These are phyloP conservation scores for Gyromitra esculenta DNA, from an alignment of 2,329 filamentous ascomycete genomes.

Conservation along the genomic window DNA sequence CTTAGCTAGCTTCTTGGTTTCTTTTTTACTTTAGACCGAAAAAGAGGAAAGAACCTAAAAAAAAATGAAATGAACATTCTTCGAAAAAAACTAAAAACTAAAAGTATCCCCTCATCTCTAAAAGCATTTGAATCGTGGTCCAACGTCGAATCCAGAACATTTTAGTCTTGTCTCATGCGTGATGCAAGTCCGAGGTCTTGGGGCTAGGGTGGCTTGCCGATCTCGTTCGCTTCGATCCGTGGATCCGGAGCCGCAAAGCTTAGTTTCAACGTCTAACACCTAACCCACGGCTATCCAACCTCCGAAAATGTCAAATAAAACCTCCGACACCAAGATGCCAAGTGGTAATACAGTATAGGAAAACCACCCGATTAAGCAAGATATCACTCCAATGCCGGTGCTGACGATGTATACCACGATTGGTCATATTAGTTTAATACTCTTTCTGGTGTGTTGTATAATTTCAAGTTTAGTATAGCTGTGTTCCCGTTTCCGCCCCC, in stretches of 20 bases:
- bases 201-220: not conserved
- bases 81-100: not conserved
- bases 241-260: slow-evolving; percentile 6
- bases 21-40: slow-evolving; percentile 36
- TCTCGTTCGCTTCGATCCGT: not conserved
- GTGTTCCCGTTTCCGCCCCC: no score
- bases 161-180: not conserved
- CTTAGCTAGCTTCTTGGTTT: slow-evolving; percentile 34
- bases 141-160: not conserved
- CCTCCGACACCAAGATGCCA: no score
- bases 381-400: no score
- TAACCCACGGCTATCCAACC: not conserved
- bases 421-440: no score
- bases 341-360: no score
- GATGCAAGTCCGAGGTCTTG: not conserved
- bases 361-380: no score
- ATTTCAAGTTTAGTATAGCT: no score
- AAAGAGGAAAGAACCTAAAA: slow-evolving; percentile 35
- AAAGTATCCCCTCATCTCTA: not conserved
- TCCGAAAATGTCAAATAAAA: not conserved
- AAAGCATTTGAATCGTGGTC: not conserved
- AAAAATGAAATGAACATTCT: slow-evolving; percentile 22
- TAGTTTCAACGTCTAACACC: not conserved
- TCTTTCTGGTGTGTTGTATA: no score
- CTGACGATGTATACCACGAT: no score